Percentiles rank a stretch among this genome's conserved stretches.
Evolutionary conservation across 208 protist species (phyloP).

Genomic region (Trypanosoma vivax): DNA sequence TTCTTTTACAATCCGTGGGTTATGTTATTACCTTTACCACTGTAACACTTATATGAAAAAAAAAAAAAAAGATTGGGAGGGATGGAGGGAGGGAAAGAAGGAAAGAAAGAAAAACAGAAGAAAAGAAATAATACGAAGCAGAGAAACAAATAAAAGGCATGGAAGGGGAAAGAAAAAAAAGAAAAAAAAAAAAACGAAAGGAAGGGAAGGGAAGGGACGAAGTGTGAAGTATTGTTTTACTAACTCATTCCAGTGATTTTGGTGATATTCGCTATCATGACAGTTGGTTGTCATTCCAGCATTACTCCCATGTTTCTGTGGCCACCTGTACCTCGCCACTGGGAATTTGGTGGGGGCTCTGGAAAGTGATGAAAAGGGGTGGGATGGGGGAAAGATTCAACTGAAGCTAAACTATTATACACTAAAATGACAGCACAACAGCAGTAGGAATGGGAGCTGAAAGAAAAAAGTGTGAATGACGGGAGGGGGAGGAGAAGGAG

Average conservation of each 20-base stretch:
- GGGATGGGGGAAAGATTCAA: not conserved
- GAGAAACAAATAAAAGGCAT: not conserved
- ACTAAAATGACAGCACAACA: not conserved
- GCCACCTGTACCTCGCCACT: no score
- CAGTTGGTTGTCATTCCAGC: no score
- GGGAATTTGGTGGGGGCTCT: no score
- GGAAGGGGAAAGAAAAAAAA: conserved; percentile 8
- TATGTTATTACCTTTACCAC: no score
- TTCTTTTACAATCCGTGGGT: not conserved
- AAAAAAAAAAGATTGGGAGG: conserved; percentile 11
- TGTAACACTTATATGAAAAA: conserved; percentile 1
- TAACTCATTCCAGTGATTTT: not conserved
- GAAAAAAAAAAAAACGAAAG: conserved; percentile 6
- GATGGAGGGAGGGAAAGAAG: not conserved
- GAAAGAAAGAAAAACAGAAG: conserved; percentile 7
- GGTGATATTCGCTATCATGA: no score
- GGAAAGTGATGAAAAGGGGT: no score
- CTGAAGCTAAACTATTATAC: not conserved
- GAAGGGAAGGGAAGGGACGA: not conserved
- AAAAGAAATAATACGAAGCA: conserved; percentile 2
- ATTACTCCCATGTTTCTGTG: no score
- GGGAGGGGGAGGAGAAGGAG: not conserved
- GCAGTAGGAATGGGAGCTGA: not conserved
- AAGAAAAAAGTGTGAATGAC: not conserved
- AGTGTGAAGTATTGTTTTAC: conserved; percentile 2